These are phyloP conservation scores for Podospora comata DNA, from an alignment of 495 filamentous ascomycete species.

Conservation along the genomic window DNA sequence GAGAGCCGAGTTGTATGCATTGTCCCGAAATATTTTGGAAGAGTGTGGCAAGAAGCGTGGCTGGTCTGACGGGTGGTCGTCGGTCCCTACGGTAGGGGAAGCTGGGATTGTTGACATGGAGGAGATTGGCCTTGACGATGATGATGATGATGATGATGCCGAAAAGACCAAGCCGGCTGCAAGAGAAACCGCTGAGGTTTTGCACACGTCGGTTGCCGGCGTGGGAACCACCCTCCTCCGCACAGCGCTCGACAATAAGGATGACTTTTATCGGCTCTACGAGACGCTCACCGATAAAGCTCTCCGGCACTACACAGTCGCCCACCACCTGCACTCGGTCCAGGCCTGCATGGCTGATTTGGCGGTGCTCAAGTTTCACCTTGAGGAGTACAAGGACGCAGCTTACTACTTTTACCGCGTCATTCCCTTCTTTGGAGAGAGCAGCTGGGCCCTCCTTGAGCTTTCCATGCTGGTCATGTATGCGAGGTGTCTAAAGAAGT, in stretches of 20 bases:
- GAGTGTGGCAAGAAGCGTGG: constrained; percentile 66
- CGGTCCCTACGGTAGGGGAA: constrained; percentile 57
- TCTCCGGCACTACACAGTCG: constrained; percentile 70
- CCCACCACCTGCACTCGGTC: constrained; percentile 69
- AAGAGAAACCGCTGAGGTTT: constrained; percentile 22
- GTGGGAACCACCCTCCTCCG: constrained; percentile 51
- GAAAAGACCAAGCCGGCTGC: constrained; percentile 18
- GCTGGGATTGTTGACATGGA: constrained; percentile 50
- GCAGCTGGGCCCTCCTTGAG: constrained; percentile 76
- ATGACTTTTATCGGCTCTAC: constrained; percentile 59
- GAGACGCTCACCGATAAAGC: constrained; percentile 69
- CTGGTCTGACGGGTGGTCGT: constrained; percentile 76
- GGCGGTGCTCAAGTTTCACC: constrained; percentile 73
- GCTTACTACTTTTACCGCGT: constrained; percentile 78
- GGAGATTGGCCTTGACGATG: constrained; percentile 50
- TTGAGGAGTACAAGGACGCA: constrained; percentile 68
- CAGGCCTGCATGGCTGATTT: constrained; percentile 80
- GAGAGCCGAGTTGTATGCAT: constrained; percentile 73
- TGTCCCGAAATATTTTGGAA: constrained; percentile 76
- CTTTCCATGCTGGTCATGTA: constrained; percentile 82
- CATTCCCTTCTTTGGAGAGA: constrained; percentile 76
- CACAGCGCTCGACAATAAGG: constrained; percentile 48
- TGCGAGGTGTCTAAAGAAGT: constrained; percentile 74
- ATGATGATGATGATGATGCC: constrained; percentile 23
- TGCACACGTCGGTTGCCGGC: constrained; percentile 37